Evolutionary conservation across 2,329 filamentous ascomycete genomes (phyloP), one percentile per base, ranked within the genome.

Genomic region (Emergomyces pasteurianus): DNA sequence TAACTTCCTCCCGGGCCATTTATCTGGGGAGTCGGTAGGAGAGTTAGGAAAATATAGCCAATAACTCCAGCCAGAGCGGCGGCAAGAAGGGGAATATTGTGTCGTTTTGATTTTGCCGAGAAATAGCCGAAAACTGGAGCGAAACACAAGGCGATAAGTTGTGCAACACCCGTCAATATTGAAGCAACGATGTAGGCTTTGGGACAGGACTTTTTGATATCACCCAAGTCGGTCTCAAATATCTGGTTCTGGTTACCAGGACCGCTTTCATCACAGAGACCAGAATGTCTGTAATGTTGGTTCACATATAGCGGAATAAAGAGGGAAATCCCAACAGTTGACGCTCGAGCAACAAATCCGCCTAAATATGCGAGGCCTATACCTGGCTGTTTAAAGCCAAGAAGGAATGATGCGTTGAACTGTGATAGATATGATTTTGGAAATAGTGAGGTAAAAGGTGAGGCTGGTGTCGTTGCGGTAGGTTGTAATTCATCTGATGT

Each of bases 281-380:
- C 92, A 59, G 87, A 87, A 56, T 80, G 78, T 64, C 92, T 88
- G 74, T 92, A 97, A 73, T 90, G 96, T 28, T 90, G 86, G 71
- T 97, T 97, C 67, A 96, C 85, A 70, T 89, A 95, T 1, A 99
- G 82, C 0, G 94, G 94, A 59, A 99, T 88, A 75, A 97, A 99
- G 6, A 97, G 83, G 0, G 90, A 95, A 65, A 99, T 95, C 58
- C 89, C 92, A 5, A 99, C 94, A 0, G 91, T 96, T 0, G 92
- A 96, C 8, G 94, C 92, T 60, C 94, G 86, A 10, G 92, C 92
- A 2, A 99, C 92, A 68, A 97, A 96, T 1, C 94, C 94, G 64
- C 92, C 94, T 0, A 97, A 78, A 69, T 97, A 99, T 34, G 89
- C 92, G 0, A 97, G 81, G 21, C 85, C 86, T 63, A 99, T 95